These are phyloP conservation scores for Aspergillus sp. DNA, from an alignment of 2,329 filamentous ascomycete species.

Conservation along the genomic window DNA sequence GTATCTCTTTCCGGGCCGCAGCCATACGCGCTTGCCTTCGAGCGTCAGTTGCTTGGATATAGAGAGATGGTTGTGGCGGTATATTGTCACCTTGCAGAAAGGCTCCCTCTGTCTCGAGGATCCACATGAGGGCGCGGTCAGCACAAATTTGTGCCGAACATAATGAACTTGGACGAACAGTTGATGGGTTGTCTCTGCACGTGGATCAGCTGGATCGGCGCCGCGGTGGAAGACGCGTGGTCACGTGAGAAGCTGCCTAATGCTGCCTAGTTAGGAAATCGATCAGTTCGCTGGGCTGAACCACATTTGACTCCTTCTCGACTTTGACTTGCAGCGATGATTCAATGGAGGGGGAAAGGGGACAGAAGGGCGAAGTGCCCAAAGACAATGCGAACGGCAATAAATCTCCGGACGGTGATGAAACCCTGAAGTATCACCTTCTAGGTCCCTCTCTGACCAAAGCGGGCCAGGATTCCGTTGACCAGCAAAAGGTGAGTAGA, in stretches of 20 bases:
- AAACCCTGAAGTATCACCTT: slow-evolving; percentile 83
- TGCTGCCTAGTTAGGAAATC: slow-evolving; percentile 27
- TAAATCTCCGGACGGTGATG: slow-evolving; percentile 37
- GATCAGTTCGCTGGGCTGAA: not conserved
- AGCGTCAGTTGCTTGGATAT: slow-evolving; percentile 39
- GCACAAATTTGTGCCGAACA: not conserved
- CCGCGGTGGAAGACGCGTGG: slow-evolving; percentile 30
- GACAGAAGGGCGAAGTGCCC: slow-evolving; percentile 18
- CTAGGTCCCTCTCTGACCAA: slow-evolving; percentile 91
- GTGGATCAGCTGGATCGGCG: not conserved
- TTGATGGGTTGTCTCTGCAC: slow-evolving; percentile 1
- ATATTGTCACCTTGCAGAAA: slow-evolving; percentile 41
- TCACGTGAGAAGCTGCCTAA: slow-evolving; percentile 35
- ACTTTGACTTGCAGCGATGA: slow-evolving; percentile 12
- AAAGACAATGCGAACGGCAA: slow-evolving; percentile 2
- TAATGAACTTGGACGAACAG: slow-evolving; percentile 2
- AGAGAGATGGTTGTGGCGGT: slow-evolving; percentile 16
- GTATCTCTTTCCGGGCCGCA: slow-evolving; percentile 80
- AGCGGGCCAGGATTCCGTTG: slow-evolving; percentile 88
- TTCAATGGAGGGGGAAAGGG: slow-evolving; percentile 20
- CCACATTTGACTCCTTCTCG: too few relatives aligned
- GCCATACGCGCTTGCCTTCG: slow-evolving; percentile 72
- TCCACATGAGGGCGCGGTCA: slow-evolving; percentile 56
- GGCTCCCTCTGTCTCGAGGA: slow-evolving; percentile 55
- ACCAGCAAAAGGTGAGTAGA: slow-evolving; percentile 71